These are phyloP conservation scores for Aspergillus haitiensis DNA, from an alignment of 495 filamentous ascomycete genomes.

Conservation along the genomic window DNA sequence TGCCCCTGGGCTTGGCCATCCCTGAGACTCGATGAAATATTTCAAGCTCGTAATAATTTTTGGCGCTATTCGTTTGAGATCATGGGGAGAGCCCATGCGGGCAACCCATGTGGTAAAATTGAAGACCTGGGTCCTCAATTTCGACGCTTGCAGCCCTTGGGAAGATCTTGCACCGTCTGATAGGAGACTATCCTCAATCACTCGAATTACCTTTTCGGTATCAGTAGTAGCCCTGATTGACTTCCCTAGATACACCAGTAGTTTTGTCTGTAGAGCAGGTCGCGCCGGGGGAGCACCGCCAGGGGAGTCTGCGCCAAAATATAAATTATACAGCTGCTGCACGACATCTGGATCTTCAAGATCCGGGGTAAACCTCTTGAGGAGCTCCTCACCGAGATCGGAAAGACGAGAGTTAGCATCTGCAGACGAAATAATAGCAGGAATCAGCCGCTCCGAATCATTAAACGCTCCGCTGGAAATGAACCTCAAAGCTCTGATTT, in stretches of 20 bases:
- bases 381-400: constrained; percentile 75
- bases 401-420: constrained; percentile 80
- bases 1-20: constrained; percentile 69
- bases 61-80: constrained; percentile 63
- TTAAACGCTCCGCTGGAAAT: constrained; percentile 81
- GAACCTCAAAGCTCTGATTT: constrained; percentile 66
- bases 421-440: constrained; percentile 76
- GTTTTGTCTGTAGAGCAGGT: constrained; percentile 69
- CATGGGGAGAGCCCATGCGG: constrained; percentile 61
- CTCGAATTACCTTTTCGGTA: constrained; percentile 59
- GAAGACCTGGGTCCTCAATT: constrained; percentile 81
- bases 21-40: constrained; percentile 75
- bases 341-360: constrained; percentile 70
- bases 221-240: constrained; percentile 68
- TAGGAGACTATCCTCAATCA: constrained; percentile 67
- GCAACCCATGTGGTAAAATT: constrained; percentile 86
- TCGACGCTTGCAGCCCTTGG: constrained; percentile 66
- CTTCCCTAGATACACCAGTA: constrained; percentile 73
- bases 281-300: constrained; percentile 57
- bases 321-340: constrained; percentile 63
- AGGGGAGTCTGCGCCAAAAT: constrained; percentile 53
- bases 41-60: constrained; percentile 69
- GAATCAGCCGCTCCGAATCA: constrained; percentile 77
- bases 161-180: constrained; percentile 48
- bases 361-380: constrained; percentile 68